Evolutionary conservation across 2,329 filamentous ascomycete genomes (phyloP), one percentile per base, ranked within the genome.

Genomic region (Trichophyton rubrum): DNA sequence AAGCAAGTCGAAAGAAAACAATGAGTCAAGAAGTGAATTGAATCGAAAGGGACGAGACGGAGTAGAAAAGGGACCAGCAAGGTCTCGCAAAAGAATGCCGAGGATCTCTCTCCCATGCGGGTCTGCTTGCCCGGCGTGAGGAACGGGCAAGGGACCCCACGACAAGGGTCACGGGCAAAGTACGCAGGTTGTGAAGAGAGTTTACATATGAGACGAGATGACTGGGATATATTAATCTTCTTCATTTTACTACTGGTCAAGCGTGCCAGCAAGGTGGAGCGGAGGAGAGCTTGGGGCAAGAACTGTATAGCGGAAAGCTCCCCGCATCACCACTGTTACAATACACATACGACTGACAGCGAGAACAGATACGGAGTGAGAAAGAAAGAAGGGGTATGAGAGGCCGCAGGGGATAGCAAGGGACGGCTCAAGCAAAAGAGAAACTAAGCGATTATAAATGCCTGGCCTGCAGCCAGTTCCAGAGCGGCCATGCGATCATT

Each of bases 71-170:
- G 51, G 51, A 17, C 51, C 33, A 38, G 33, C 33, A 38, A 43
- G 40, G 40, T 20, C 51, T 55, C 51, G 51, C 51, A 24, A 55
- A 30, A 7, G 13, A 55, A 35, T 55, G 51, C 51, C 51, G 51
- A 55, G 51, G 51, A 55, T 33, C 51, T 38, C 51, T 55, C 51
- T 55, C 51, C 33, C 51, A 55, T 30, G 51, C 51, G 51, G 51
- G 51, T 13, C 51, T 35, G 27, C 27, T 55, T 6, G 51, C 51
- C 51, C 30, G 51, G 51, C 11, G 27, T 8, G 15, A 55, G 51
- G 27, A 55, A 55, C 49, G 49, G 49, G 49, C 20, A 53, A 55
- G 30, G 51, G 51, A 55, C 51, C 51, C 51, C 51, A 55, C 30
- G 51, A 35, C 30, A 27, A 17, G 51, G 27, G 51, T 55, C 51